Percentiles rank a stretch among this genome's conserved stretches.
Conservation (phyloP, 805 yeast species). For the Saccharomyces jurei region DNA sequence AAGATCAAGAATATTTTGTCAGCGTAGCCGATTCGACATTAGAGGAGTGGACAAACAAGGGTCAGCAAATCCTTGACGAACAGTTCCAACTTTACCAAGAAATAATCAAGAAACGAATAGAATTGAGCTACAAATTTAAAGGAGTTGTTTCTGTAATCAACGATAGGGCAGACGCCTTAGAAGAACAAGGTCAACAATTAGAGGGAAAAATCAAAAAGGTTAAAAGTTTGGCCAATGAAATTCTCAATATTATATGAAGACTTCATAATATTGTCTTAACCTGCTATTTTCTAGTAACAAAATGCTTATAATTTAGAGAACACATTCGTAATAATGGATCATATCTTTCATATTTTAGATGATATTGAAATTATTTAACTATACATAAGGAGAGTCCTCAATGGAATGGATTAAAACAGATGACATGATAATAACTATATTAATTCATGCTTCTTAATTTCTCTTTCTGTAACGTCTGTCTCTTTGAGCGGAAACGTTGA, state of each 20-base stretch:
- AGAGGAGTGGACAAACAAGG: constrained; percentile 34
- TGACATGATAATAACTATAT: constrained; percentile 1
- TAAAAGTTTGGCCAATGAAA: constrained; percentile 37
- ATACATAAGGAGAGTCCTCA: constrained; percentile 1
- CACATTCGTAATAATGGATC: not conserved
- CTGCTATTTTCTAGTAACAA: constrained; percentile 12
- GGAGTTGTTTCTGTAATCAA: constrained; percentile 34
- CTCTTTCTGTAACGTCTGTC: constrained; percentile 89
- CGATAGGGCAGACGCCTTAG: constrained; percentile 29
- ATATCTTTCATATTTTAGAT: not conserved
- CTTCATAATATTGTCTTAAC: not conserved
- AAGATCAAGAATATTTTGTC: constrained; percentile 20
- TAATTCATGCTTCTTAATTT: constrained; percentile 40
- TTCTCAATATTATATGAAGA: constrained; percentile 28
- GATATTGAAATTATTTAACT: not conserved
- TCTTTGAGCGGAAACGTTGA: constrained; percentile 84
- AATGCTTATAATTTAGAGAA: constrained; percentile 2
- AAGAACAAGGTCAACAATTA: constrained; percentile 26
- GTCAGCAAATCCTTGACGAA: constrained; percentile 28
- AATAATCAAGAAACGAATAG: constrained; percentile 33
- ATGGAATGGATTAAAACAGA: not conserved
- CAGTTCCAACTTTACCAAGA: constrained; percentile 31
- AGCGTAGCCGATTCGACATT: constrained; percentile 21
- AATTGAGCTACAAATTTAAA: constrained; percentile 34
- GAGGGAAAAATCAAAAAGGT: constrained; percentile 32